Percentiles rank a stretch among this genome's conserved stretches.
Conservation (phyloP, 2,329 filamentous ascomycete genomes). For the Curvularia sp. region DNA sequence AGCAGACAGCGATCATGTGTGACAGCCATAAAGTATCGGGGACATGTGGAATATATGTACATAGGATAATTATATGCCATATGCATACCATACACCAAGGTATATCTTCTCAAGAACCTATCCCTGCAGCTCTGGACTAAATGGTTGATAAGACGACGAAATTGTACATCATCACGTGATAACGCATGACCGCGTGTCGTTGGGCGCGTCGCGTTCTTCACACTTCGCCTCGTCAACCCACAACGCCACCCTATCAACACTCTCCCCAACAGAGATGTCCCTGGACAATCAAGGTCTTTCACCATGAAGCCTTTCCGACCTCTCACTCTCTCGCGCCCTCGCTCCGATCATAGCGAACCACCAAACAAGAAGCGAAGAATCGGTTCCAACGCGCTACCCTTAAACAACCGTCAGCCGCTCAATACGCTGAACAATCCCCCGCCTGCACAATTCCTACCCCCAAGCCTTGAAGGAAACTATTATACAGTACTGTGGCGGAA, state of each 20-base stretch:
- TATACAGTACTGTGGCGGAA: slow-evolving; percentile 65
- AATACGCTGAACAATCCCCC: slow-evolving; percentile 33
- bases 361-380: slow-evolving; percentile 54
- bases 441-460: slow-evolving; percentile 24
- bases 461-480: slow-evolving; percentile 46
- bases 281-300: slow-evolving; percentile 5
- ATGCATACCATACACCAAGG: not conserved
- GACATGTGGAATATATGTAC: not conserved
- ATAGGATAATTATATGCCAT: not conserved
- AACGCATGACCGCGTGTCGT: slow-evolving; percentile 21
- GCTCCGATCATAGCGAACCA: slow-evolving; percentile 34
- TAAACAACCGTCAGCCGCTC: slow-evolving; percentile 42
- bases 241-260: not conserved
- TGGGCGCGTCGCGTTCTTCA: slow-evolving; percentile 16
- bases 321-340: slow-evolving; percentile 41
- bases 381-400: slow-evolving; percentile 39
- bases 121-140: not conserved
- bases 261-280: slow-evolving; percentile 4
- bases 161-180: slow-evolving; percentile 14
- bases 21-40: not conserved
- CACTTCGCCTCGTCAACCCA: not conserved
- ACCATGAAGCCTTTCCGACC: slow-evolving; percentile 47
- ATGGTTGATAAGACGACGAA: not conserved
- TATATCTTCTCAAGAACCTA: not conserved
- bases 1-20: not conserved